Evolutionary conservation across 2,329 filamentous ascomycete genomes (phyloP), one percentile per base, ranked within the genome.

Genomic region (Scedosporium boydii): DNA sequence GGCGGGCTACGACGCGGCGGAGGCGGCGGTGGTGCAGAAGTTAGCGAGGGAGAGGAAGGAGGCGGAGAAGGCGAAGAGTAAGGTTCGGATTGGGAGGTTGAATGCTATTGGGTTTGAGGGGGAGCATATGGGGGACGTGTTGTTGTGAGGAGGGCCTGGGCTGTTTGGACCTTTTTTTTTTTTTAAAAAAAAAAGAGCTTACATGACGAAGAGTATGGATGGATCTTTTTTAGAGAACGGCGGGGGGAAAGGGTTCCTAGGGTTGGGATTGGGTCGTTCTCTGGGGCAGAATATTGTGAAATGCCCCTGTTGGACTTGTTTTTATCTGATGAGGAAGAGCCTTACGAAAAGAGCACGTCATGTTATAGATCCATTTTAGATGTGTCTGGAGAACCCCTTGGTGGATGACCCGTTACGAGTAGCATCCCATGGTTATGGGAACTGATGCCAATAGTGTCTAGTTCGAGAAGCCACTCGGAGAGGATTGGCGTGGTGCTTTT

Each of bases 81-180:
- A 91, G 80, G 79, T 80, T 63, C 83, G 87, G 70, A 73, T 88
- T 65, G 85, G 82, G 78, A 90, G 89, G 76, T 78, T 96, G 64
- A 84, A 87, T 18, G 86, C 84, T 48, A 80, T 95, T 57, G 93
- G 93, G 1, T 97, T 97, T 70, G 93, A 96, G 75, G 89, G 89
- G 29, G 92, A 96, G 77, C 89, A 88, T 67, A 80, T 86, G 63
- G 90, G 88, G 16, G 91, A 95, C 46, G 82, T 88, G 27, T 74
- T 93, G 41, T 80, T 90, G 68, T 91, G 76, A 80, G 66, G 23
- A 61, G 62, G 60, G 62, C 27, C 3, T 34, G 16, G 51, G 46
- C 53, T 63, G 38, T 59, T 29, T 1, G 21, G 29, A 7, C 21
- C 7, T 18, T 55, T 26, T 38, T 38, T n/a, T n/a, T n/a, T n/a